Evolutionary conservation across 106 monocot genomes (phyloP), one percentile per base, ranked within the genome.

Genomic region (Dactylorhiza incarnata): DNA sequence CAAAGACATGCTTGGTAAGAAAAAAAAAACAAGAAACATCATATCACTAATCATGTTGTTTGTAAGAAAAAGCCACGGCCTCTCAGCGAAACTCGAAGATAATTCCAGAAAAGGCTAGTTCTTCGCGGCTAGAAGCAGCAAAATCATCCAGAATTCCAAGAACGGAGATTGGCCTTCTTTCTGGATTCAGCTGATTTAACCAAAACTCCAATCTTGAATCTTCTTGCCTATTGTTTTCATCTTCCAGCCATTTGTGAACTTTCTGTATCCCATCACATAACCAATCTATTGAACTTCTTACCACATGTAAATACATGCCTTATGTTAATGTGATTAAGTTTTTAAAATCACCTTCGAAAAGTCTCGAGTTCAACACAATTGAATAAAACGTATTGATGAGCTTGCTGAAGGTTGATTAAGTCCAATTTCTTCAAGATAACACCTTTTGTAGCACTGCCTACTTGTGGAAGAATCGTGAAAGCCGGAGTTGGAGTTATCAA

Each of bases 141-240:
- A 55, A 48, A 15, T 84, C 80, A 74, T 97, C 86, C 23, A 97
- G 71, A 51, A 84, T 61, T 17, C 68, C 73, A 13, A 91, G 59
- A 29, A 82, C 66, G 3, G 47, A 47, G 5, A 85, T 86, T 6
- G 89, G 83, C 10, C 84, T 86, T 10, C 76, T 75, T 15, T 74
- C 75, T 3, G 26, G 19, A 0, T 77, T 77, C 15, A 91, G n/a
- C 71, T 81, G 77, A 44, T 81, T 76, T 13, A 87, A 56, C 26
- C 90, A 73, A 72, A 72, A 43, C 78, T 93, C 91, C 79, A 97
- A 23, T 46, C 71, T 84, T 44, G 84, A 55, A 43, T 93, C 96
- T 59, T 89, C 89, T 3, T 80, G 13, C 9, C 19, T 58, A 16
- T 73, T 78, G 37, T 87, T 70, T 77, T 93, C 91, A 74, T 79